These are phyloP conservation scores for Claviceps arundinis DNA, from an alignment of 2,329 filamentous ascomycete species.

Conservation along the genomic window DNA sequence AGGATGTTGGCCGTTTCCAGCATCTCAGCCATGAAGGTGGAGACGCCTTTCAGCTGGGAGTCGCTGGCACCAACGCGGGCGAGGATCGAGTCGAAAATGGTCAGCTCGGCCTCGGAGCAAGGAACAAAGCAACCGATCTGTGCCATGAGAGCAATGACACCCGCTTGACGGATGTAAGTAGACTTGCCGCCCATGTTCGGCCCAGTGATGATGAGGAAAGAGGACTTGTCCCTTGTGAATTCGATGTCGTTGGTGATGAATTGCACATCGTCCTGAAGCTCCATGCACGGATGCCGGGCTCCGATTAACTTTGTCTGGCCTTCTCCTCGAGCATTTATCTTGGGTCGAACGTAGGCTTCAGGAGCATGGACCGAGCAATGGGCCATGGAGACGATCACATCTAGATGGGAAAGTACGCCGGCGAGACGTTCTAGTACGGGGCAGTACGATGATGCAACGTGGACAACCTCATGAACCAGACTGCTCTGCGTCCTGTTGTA, in stretches of 20 bases:
- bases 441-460: conserved; percentile 86
- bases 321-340: conserved; percentile 74
- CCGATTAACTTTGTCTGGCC: conserved; percentile 85
- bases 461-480: conserved; percentile 82
- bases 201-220: conserved; percentile 92
- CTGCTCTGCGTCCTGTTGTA: conserved; percentile 92
- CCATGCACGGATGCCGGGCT: conserved; percentile 92
- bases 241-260: conserved; percentile 97
- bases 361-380: conserved; percentile 90
- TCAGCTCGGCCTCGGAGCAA: conserved; percentile 77
- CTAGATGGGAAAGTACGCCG: conserved; percentile 72
- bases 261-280: conserved; percentile 95
- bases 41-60: conserved; percentile 93
- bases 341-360: conserved; percentile 79
- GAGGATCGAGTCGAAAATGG: conserved; percentile 92
- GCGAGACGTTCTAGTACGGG: conserved; percentile 85
- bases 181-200: conserved; percentile 99
- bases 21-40: conserved; percentile 99
- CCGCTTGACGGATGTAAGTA: conserved; percentile 94
- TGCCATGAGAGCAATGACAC: conserved; percentile 93
- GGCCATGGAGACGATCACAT: conserved; percentile 88
- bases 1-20: conserved; percentile 96
- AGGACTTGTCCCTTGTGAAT: conserved; percentile 62
- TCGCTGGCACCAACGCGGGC: conserved; percentile 92
- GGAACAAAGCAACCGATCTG: conserved; percentile 96